phyloP scores from a whole-genome alignment of 305 asterid species.

The Rubia tinctorum region DNA sequence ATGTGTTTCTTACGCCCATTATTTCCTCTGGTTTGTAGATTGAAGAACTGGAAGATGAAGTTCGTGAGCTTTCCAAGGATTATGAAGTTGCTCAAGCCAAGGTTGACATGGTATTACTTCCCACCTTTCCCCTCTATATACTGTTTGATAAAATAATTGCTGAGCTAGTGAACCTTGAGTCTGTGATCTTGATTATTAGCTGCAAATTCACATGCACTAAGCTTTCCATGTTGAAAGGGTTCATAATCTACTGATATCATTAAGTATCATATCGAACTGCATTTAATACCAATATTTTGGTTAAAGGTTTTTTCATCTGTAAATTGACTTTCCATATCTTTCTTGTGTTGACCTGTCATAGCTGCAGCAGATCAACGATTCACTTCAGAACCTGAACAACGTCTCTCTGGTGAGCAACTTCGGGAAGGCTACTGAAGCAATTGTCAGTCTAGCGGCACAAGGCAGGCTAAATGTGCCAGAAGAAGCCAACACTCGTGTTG shows the following conservation, averaged over 20 bases:
- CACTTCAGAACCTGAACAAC: constrained; percentile 22
- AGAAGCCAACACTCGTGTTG: neutral
- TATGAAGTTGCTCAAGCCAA: constrained; percentile 47
- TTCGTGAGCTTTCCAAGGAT: constrained; percentile 33
- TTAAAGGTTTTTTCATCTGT: too few relatives aligned
- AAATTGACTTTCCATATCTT: too few relatives aligned
- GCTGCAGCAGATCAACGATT: constrained; percentile 39
- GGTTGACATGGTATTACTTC: constrained; percentile 40
- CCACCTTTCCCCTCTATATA: neutral
- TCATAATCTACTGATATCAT: too few relatives aligned
- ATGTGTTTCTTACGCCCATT: neutral
- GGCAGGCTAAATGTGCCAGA: neutral
- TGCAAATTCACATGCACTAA: neutral
- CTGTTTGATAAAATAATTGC: neutral
- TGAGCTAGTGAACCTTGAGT: too few relatives aligned
- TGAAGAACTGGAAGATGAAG: constrained; percentile 36
- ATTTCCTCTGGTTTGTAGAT: constrained; percentile 26
- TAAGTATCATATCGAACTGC: too few relatives aligned
- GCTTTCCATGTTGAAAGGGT: too few relatives aligned
- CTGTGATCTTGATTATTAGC: neutral
- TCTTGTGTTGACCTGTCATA: constrained; percentile 13
- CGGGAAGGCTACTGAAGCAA: constrained; percentile 20
- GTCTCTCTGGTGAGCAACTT: constrained; percentile 22
- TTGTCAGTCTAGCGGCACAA: constrained; percentile 12
- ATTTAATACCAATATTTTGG: too few relatives aligned